These are phyloP conservation scores for Tilletia setariae DNA, from an alignment of 1,284 basidiomycete species.

Conservation along the genomic window DNA sequence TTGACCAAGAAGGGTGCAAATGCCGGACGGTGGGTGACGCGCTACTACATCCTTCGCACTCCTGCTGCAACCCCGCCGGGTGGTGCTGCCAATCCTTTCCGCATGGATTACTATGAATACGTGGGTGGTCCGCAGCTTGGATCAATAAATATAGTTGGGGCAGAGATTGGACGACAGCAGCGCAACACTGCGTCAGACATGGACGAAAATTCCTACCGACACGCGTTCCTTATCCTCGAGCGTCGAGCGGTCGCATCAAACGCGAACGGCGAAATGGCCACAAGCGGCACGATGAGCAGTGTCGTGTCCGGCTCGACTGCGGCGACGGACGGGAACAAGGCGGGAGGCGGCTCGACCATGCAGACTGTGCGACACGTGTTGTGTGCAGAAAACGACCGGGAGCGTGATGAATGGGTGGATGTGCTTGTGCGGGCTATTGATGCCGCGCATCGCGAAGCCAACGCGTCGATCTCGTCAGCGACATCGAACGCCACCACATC, in stretches of 20 bases:
- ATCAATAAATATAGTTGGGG: constrained; percentile 76
- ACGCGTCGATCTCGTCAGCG: not conserved
- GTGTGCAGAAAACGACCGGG: constrained; percentile 89
- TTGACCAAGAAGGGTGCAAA: constrained; percentile 94
- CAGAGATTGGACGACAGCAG: constrained; percentile 77
- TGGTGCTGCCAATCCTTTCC: not conserved
- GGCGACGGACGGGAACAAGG: not conserved
- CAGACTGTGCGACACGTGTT: constrained; percentile 80
- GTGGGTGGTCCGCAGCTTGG: constrained; percentile 79
- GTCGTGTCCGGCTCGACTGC: not conserved
- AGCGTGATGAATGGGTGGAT: constrained; percentile 91
- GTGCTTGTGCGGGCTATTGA: constrained; percentile 63
- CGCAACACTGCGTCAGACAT: constrained; percentile 56
- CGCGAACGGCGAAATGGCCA: constrained; percentile 2
- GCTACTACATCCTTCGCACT: constrained; percentile 83
- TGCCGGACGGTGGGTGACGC: constrained; percentile 73
- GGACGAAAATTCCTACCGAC: constrained; percentile 86
- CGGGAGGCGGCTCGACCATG: not conserved
- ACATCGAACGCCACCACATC: not conserved
- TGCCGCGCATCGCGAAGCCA: constrained; percentile 24
- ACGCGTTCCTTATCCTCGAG: constrained; percentile 95
- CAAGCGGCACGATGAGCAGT: constrained; percentile 14
- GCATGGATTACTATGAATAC: constrained; percentile 84
- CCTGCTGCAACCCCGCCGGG: constrained; percentile 47
- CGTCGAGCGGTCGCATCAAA: constrained; percentile 60